Base-by-base conservation (phyloP, 1,284 basidiomycete species). In the Amylostereum chailletii region DNA sequence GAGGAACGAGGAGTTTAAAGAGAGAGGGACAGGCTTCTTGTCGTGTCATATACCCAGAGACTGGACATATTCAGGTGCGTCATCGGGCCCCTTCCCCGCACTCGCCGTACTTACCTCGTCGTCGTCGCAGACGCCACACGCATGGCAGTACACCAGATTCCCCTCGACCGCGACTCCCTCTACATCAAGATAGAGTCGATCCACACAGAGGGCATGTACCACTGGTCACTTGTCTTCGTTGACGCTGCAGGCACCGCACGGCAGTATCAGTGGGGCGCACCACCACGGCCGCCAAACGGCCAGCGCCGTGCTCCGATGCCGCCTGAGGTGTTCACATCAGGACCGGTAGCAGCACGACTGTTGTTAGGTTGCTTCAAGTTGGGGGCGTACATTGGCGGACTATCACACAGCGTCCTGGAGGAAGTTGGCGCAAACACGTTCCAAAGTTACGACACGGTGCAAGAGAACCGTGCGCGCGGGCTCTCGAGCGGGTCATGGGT, bases 181-280 rank as follows among this genome's bases (percentile, higher is more conserved):
- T 55, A 55, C 34, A 51, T 55, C 34, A 49, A 54, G 46, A 54
- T 52, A 31, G 53, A 51, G 36, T 54, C 53, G 31, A 41, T 54
- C 46, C 48, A 54, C 19, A 48, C 51, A 27, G 53, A 55, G 42
- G 53, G 53, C 36, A 47, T 42, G 4, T 55, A 55, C 34, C 49
- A 48, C 34, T 55, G 53, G 53, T 53, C 53, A 31, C 47, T 55
- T 32, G 8, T 55, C 30, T 51, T 41, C 36, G 48, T 54, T 40
- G 53, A 54, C 36, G 32, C 46, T 5, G 19, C 46, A 30, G 53
- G 53, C 26, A 42, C 42, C 26, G 37, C 43, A 8, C 44, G 41
- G 30, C 47, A 53, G 7, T 45, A 51, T 19, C 53, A 53, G 26
- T 47, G 44, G 26, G 42, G 53, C 2, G 47, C 42, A 37, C 43